phyloP scores from a whole-genome alignment of 2,329 filamentous ascomycete genomes.

The Periconia digitata region DNA sequence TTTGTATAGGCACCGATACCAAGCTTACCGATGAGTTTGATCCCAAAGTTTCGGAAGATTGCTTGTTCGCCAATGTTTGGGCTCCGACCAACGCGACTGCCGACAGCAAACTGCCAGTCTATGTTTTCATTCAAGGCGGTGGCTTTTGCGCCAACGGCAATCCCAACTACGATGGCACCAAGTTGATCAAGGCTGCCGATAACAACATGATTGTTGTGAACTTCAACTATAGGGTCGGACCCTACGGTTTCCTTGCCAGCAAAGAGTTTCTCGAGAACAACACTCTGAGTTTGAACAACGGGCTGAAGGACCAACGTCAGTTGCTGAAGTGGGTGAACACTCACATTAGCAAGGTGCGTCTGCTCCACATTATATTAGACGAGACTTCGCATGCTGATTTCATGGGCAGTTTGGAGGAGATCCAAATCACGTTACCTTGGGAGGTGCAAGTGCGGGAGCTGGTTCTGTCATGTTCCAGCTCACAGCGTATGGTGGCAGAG shows the following conservation, averaged over 20 bases:
- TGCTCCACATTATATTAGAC: not conserved
- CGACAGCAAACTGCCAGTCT: slow-evolving; percentile 39
- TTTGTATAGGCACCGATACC: slow-evolving; percentile 34
- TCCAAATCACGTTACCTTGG: slow-evolving; percentile 41
- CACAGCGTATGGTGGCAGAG: slow-evolving; percentile 39
- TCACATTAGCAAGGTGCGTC: slow-evolving; percentile 31
- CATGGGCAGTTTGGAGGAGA: slow-evolving; percentile 41
- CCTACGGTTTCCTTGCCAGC: slow-evolving; percentile 42
- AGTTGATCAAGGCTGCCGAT: slow-evolving; percentile 34
- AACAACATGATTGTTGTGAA: slow-evolving; percentile 42
- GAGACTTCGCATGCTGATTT: not conserved
- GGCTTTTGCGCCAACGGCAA: slow-evolving; percentile 42
- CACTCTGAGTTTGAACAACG: slow-evolving; percentile 39
- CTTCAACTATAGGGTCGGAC: slow-evolving; percentile 45
- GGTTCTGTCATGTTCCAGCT: slow-evolving; percentile 42
- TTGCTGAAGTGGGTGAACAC: slow-evolving; percentile 40
- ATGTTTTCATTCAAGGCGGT: slow-evolving; percentile 45
- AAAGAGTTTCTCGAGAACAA: slow-evolving; percentile 30
- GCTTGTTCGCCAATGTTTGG: slow-evolving; percentile 44
- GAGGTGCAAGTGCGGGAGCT: slow-evolving; percentile 45
- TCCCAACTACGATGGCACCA: slow-evolving; percentile 37
- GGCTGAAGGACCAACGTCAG: slow-evolving; percentile 41
- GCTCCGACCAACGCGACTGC: slow-evolving; percentile 38
- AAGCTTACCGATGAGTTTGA: slow-evolving; percentile 29
- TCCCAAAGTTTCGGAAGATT: slow-evolving; percentile 40